Evolutionary conservation across 2,329 filamentous ascomycete species (phyloP), one percentile per base, ranked within the genome.

Genomic region (Parasarocladium wereldwijsianum): DNA sequence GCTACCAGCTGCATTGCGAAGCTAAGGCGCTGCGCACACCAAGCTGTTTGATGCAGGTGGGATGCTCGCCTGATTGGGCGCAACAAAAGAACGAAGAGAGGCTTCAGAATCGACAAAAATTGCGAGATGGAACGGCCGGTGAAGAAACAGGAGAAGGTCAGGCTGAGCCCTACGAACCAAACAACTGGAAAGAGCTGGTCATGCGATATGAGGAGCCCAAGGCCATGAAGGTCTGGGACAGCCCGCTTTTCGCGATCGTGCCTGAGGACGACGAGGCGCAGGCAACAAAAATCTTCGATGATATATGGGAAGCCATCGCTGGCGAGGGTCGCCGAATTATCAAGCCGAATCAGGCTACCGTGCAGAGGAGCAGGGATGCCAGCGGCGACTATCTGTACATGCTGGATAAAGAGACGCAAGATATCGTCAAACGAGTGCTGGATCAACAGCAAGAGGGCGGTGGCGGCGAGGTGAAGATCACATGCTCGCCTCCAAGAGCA

Each of bases 121-220:
- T n/a, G n/a, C 3, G 21, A 26, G 14, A 35, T 32, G n/a, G n/a
- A 9, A 26, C 31, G n/a, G 23, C 30, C 1, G 15, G 9, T 2
- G 25, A 34, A 10, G 26, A 30, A 14, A 3, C 25, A 8, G 19
- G 26, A 9, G 26, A 21, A 1, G 20, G 33, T 13, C 36, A 39
- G 2, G 47, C 56, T 11, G 58, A 60, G 21, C 47, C 64, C 1
- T 74, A 75, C 38, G 58, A 60, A 24, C 56, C 55, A 2, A 57
- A 51, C 11, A 77, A 81, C 46, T 83, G 81, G 62, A 78, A 85
- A 38, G 84, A 85, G 41, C 63, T 86, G 8, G 70, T 84, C 19
- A 87, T 83, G 47, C 65, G 82, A 32, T 86, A 86, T 47, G 82
- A 92, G 52, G 82, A 92, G 53, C 82, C 83, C 10, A 90, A 87